phyloP scores from a whole-genome alignment of 2,329 filamentous ascomycete genomes.

The Periconia digitata region DNA sequence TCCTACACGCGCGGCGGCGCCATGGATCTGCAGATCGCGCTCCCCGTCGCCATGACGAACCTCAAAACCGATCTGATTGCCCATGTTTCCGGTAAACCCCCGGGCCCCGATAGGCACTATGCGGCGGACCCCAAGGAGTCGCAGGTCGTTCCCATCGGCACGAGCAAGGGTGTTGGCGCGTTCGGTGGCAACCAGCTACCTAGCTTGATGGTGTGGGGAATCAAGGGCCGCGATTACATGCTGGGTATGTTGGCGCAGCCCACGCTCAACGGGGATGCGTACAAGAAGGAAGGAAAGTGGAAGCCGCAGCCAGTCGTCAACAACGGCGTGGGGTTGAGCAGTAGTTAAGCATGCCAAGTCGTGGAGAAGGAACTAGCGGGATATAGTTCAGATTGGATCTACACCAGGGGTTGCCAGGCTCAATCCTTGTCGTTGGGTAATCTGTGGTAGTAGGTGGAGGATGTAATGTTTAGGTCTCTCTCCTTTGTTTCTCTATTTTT shows the following conservation, averaged over 20 bases:
- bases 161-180: constrained; percentile 41
- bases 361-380: too few species aligned
- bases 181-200: constrained; percentile 42
- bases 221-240: constrained; percentile 50
- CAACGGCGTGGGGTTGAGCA: constrained; percentile 17
- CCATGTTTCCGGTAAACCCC: constrained; percentile 24
- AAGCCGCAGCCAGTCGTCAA: constrained; percentile 25
- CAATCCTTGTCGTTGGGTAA: not conserved
- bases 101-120: constrained; percentile 35
- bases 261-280: constrained; percentile 33
- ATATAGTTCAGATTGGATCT: too few species aligned
- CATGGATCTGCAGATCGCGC: constrained; percentile 44
- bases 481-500: not conserved
- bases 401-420: too few species aligned
- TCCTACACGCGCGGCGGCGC: constrained; percentile 49
- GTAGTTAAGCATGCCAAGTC: not conserved
- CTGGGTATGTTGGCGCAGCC: constrained; percentile 24
- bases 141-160: constrained; percentile 40
- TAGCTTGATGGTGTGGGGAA: constrained; percentile 45
- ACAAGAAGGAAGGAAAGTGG: constrained; percentile 41
- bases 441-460: not conserved
- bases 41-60: constrained; percentile 50
- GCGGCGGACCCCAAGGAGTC: constrained; percentile 34
- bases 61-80: constrained; percentile 50
- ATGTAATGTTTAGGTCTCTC: not conserved